Base-by-base conservation (phyloP, 805 yeast genomes). In the Candida argentea region DNA sequence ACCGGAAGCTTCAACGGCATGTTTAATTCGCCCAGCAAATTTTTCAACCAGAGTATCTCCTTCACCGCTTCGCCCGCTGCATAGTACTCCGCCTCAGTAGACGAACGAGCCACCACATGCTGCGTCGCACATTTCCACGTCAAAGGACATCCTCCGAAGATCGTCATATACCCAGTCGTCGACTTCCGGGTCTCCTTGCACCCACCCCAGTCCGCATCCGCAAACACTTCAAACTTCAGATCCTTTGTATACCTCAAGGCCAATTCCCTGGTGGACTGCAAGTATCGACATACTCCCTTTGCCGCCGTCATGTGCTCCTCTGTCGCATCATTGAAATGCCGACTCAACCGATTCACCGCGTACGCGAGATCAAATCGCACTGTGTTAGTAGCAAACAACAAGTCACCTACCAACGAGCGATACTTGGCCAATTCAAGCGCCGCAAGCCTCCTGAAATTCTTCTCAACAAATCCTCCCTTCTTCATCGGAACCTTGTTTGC, bases 101-200 rank as follows among this genome's bases (percentile, higher is more conserved):
- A 23, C 1, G 36, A 31, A 5, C 30, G 14, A 2, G 43, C 42
- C 15, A 36, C 31, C 13, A 31, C 28, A 2, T 24, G 16, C 25
- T 37, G 43, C 26, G 34, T 38, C 34, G 29, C 37, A 7, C 33
- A 24, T 20, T 31, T 35, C 44, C 40, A 42, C n/a, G 38, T 27
- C 10, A 42, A 26, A 3, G 39, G 38, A 30, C 28, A 15, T 28
- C 24, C 28, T 12, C 34, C 35, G 14, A 33, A 20, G 5, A 9
- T 20, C 8, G 20, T 24, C 5, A 19, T 19, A 15, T 26, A 26
- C 11, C 24, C 29, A 5, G 29, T 13, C 4, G 11, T 27, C 2
- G 39, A 35, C 9, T 34, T 34, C 16, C 33, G 22, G 18, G 31
- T 25, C 9, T 20, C 22, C 3, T 6, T 12, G 10, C 8, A 11